Conservation (phyloP, 2,329 filamentous ascomycete genomes). For the Microcyclospora tardicrescens region DNA sequence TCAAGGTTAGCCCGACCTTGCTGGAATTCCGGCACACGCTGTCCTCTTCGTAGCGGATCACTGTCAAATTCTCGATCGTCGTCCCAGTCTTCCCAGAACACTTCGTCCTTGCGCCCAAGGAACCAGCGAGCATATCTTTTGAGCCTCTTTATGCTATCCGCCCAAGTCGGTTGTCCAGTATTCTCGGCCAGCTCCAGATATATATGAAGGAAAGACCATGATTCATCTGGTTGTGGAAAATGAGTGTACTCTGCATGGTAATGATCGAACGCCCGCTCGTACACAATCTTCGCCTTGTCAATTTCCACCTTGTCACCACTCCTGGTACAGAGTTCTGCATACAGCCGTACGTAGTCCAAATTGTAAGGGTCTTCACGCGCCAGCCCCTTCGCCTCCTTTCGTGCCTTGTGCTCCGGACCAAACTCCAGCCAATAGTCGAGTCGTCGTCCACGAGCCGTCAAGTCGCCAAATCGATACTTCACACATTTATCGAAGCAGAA, state of each 20-base stretch:
- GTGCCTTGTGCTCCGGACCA: constrained; percentile 33
- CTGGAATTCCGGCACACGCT: constrained; percentile 46
- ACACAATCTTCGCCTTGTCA: constrained; percentile 22
- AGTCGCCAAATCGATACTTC: constrained; percentile 38
- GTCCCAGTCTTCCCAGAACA: constrained; percentile 55
- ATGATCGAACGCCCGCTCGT: constrained; percentile 40
- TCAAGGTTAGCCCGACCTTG: constrained; percentile 33
- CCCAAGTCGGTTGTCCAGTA: constrained; percentile 41
- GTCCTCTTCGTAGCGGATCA: constrained; percentile 51
- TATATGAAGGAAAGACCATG: constrained; percentile 75
- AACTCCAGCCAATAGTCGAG: constrained; percentile 43
- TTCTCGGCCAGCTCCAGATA: constrained; percentile 69
- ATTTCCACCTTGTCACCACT: constrained; percentile 15
- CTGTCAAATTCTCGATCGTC: constrained; percentile 90
- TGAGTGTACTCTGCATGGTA: constrained; percentile 22
- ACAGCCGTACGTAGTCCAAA: constrained; percentile 39
- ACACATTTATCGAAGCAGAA: constrained; percentile 44
- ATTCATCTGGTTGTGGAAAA: constrained; percentile 30
- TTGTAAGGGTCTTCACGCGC: constrained; percentile 42
- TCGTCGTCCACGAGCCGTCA: constrained; percentile 41
- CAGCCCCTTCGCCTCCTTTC: constrained; percentile 41
- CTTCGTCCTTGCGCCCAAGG: constrained; percentile 59
- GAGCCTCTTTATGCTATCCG: constrained; percentile 53
- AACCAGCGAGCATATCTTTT: constrained; percentile 71
- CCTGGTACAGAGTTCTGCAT: constrained; percentile 40